Evolutionary conservation across 495 filamentous ascomycete species (phyloP), one percentile per base, ranked within the genome.

Genomic region (Hypoxylon trugodes): DNA sequence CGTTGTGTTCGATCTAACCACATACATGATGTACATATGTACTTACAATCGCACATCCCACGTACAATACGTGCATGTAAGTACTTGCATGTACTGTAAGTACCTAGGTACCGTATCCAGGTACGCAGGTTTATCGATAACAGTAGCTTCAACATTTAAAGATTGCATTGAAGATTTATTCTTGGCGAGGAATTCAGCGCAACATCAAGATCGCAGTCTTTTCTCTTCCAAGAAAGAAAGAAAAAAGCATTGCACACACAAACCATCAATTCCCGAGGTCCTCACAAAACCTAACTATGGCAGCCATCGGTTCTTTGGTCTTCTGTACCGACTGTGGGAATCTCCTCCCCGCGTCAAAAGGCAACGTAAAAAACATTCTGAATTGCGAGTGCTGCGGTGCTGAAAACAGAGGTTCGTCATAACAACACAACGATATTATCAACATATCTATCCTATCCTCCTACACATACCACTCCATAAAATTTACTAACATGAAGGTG

Each of bases 281-380:
- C 13, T 28, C 43, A 10, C 35, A 10, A 12, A 41, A 15, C 22
- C 8, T 24, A 0, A 48, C 60, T 24, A 97, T 96, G 92, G 87
- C 94, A 56, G 86, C 88, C 7, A 90, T 97, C 59, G 94, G 92
- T 19, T 95, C 92, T 24, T 80, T 97, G 25, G 86, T 97, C 35
- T 98, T 98, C 77, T 97, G 95, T 78, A 92, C 86, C 13, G 91
- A 93, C 72, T 97, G 94, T 74, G 93, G 94, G 41, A 94, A 96
- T 74, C 83, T 97, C 2, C 84, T 98, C 40, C 91, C 95, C 19
- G 83, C 85, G 19, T 90, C 90, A 18, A 86, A 88, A 43, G 90
- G 91, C 33, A 84, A 86, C 60, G 79, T 84, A 52, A 88, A 91
- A 69, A 88, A 87, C 12, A 86, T 90, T 51, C 76, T 98, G 18